Percentiles rank a stretch among this genome's conserved stretches.
phyloP scores from a whole-genome alignment of 768 basidiomycete species.

The Leucocoprinus sp. region DNA sequence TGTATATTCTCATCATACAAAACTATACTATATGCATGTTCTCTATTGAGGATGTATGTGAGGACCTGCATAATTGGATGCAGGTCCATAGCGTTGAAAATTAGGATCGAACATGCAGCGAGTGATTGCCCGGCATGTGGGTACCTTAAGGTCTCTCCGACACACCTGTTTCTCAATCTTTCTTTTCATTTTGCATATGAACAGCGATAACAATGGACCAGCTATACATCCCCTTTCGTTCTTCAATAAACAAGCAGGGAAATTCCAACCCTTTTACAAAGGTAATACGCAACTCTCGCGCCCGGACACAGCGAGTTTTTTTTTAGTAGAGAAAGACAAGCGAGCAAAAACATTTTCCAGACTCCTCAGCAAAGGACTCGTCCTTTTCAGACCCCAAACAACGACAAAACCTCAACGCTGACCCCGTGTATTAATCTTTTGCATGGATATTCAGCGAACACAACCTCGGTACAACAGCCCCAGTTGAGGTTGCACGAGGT shows the following conservation, averaged over 20 bases:
- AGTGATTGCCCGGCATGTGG: not conserved
- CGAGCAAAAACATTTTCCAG: not conserved
- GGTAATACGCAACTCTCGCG: not conserved
- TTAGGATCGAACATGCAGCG: no score
- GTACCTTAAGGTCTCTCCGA: not conserved
- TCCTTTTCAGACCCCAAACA: not conserved
- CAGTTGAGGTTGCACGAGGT: not conserved
- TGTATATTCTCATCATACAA: no score
- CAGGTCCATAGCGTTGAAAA: no score
- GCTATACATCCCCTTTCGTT: not conserved
- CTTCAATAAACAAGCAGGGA: not conserved
- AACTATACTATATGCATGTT: no score
- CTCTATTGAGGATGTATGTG: no score
- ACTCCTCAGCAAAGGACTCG: not conserved
- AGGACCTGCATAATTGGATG: no score
- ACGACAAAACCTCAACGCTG: not conserved
- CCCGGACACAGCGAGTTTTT: not conserved
- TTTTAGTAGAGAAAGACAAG: not conserved
- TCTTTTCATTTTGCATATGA: constrained; percentile 1
- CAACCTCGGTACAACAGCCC: not conserved
- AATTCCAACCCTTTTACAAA: constrained; percentile 5
- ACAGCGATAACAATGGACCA: constrained; percentile 4
- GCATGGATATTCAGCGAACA: not conserved
- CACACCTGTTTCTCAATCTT: not conserved
- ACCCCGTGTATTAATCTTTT: constrained; percentile 5